Conservation (phyloP, 306 rosid species). For the Psophocarpus tetragonolobus region DNA sequence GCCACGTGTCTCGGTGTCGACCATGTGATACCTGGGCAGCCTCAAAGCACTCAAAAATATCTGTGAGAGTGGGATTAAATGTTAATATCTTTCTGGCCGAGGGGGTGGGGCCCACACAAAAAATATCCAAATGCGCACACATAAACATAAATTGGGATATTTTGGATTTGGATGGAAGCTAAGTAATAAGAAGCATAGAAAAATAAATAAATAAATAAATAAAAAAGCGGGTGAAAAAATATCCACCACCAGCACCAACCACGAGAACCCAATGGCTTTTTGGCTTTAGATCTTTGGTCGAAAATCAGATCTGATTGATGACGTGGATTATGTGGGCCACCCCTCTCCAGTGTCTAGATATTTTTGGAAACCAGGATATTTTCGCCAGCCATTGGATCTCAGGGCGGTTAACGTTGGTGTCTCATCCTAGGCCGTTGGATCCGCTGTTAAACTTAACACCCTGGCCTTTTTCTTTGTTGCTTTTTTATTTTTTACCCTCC, state of each 20-base stretch:
- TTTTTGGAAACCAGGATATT: conserved; percentile 42
- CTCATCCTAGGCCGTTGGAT: conserved; percentile 49
- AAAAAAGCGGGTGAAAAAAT: conserved; percentile 14
- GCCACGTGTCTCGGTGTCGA: conserved; percentile 43
- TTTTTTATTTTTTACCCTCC: not conserved
- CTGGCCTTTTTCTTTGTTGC: not conserved
- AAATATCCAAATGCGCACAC: conserved; percentile 33
- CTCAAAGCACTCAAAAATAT: conserved; percentile 50
- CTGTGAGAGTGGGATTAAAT: conserved; percentile 34
- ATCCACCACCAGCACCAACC: conserved; percentile 54
- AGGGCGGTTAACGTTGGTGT: conserved; percentile 7
- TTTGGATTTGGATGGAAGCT: conserved; percentile 19
- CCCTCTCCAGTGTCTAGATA: conserved; percentile 36
- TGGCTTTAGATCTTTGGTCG: conserved; percentile 40
- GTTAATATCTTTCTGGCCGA: conserved; percentile 21
- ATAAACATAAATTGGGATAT: conserved; percentile 19
- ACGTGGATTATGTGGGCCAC: conserved; percentile 56
- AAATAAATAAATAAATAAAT: not conserved
- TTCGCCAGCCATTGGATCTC: conserved; percentile 39
- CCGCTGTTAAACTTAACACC: conserved; percentile 17
- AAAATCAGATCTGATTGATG: conserved; percentile 42
- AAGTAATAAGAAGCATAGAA: not conserved
- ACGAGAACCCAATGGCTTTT: conserved; percentile 43
- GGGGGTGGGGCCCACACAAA: conserved; percentile 33
- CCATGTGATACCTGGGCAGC: conserved; percentile 34